A percentile compares a stretch with the other conserved stretches of the same genome.
These are phyloP conservation scores for Pichia norvegensis DNA, from an alignment of 1,139 yeast genomes.

Conservation along the genomic window DNA sequence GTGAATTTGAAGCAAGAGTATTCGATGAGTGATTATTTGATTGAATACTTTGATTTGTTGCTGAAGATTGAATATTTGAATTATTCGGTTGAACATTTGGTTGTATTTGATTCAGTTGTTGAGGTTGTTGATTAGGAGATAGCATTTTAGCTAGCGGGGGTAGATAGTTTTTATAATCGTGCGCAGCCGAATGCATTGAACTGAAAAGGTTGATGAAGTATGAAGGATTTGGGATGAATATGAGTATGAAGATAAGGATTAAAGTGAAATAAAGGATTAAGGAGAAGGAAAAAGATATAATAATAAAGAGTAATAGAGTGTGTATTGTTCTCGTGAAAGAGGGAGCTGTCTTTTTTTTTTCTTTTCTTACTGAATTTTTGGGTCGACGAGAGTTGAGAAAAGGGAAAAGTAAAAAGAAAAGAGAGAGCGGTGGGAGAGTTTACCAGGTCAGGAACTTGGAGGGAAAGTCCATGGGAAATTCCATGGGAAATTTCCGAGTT, in stretches of 20 bases:
- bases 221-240: too few relatives aligned
- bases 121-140: conserved; percentile 17
- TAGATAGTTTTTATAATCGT: conserved; percentile 20
- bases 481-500: too few relatives aligned
- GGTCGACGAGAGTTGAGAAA: neutral
- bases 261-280: neutral
- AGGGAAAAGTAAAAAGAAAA: neutral
- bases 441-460: too few relatives aligned
- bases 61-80: neutral
- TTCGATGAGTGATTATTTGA: too few relatives aligned
- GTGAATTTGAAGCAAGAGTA: neutral
- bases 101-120: neutral
- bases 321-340: neutral
- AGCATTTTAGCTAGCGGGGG: conserved; percentile 25
- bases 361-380: too few relatives aligned
- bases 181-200: conserved; percentile 3
- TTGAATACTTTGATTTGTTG: too few relatives aligned
- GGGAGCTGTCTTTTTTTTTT: neutral
- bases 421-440: too few relatives aligned
- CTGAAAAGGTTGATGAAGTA: too few relatives aligned
- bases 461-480: too few relatives aligned
- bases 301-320: neutral
- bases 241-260: too few relatives aligned
- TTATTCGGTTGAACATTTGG: neutral
- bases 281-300: neutral